These are phyloP conservation scores for Colletotrichum lini DNA, from an alignment of 2,329 filamentous ascomycete genomes.

Conservation along the genomic window DNA sequence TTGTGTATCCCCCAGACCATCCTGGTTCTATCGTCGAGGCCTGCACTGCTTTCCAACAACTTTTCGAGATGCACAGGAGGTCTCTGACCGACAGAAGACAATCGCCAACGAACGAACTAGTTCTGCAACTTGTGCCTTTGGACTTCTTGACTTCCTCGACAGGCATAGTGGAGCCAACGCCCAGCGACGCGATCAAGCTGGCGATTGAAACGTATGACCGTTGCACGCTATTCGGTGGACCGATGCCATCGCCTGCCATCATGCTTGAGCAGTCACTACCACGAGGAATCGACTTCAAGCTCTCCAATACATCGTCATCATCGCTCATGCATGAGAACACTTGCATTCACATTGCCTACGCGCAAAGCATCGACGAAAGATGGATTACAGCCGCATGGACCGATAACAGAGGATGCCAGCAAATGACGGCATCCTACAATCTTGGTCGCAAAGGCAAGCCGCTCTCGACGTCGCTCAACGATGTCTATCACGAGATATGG, in stretches of 20 bases:
- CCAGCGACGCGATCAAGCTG: conserved; percentile 71
- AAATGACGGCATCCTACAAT: conserved; percentile 82
- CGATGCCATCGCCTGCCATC: conserved; percentile 78
- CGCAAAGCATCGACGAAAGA: conserved; percentile 79
- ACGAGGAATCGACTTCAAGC: conserved; percentile 81
- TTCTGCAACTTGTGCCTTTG: conserved; percentile 82
- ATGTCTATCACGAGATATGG: conserved; percentile 84
- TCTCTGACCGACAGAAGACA: conserved; percentile 61
- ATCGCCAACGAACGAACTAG: conserved; percentile 73
- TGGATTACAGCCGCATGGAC: conserved; percentile 89
- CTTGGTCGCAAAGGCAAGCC: conserved; percentile 71
- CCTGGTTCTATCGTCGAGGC: conserved; percentile 76
- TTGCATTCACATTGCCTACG: conserved; percentile 85
- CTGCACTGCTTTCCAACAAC: conserved; percentile 80
- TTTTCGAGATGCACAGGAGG: conserved; percentile 76
- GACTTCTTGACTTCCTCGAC: conserved; percentile 76
- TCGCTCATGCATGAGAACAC: conserved; percentile 84
- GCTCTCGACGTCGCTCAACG: conserved; percentile 67
- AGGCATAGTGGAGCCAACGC: conserved; percentile 73
- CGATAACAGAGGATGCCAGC: conserved; percentile 81
- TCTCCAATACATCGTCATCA: conserved; percentile 76
- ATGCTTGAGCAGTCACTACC: conserved; percentile 80
- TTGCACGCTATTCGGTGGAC: conserved; percentile 71
- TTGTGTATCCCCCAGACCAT: conserved; percentile 78
- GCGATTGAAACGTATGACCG: conserved; percentile 85